Base-by-base conservation (phyloP, 768 basidiomycete genomes). In the Lentinula guzmanii region DNA sequence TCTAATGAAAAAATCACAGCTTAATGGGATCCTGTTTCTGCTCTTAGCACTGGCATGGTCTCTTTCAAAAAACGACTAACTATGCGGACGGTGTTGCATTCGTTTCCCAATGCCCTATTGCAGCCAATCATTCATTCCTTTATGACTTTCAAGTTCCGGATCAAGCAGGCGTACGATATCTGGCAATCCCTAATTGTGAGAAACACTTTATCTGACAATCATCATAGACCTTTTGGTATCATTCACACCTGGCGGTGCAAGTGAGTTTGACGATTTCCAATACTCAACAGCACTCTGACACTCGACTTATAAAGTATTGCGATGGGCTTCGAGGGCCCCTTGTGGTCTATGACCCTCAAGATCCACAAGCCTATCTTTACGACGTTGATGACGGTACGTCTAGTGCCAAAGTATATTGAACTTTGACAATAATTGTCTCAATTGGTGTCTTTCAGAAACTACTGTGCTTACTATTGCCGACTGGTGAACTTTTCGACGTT, bases 21-120 rank as follows among this genome's bases (percentile, higher is more conserved):
- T 7, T 53, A 7, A 13, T 31, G 9, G 7, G 21, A 48, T 24
- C 18, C 9, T 5, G 3, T 57, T 42, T 8, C 15, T 31, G 10
- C 24, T 43, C 48, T 35, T 52, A 77, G 77, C 71, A 72, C 34
- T 63, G 62, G 62, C 62, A 63, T 39, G 62, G 62, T 2, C 35
- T 63, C 41, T 60, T 60, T 34, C 62, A 63, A 34, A 39, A 52
- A 9, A 21, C 21, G 7, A 60, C 62, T 33, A 58, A 48, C 37
- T 61, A 31, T 33, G 52, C 33, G 15, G 52, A 57, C 74, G 53
- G 74, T 13, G 65, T 70, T 42, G 61, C 74, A 21, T 76, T 69
- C 48, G 59, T 76, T 7, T 73, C 70, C 11, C 76, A 76, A 56
- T 76, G 75, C 60, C 75, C 75, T 16, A 74, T 74, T 24, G 66